phyloP scores from a whole-genome alignment of 768 basidiomycete species.

The Russula compacta region DNA sequence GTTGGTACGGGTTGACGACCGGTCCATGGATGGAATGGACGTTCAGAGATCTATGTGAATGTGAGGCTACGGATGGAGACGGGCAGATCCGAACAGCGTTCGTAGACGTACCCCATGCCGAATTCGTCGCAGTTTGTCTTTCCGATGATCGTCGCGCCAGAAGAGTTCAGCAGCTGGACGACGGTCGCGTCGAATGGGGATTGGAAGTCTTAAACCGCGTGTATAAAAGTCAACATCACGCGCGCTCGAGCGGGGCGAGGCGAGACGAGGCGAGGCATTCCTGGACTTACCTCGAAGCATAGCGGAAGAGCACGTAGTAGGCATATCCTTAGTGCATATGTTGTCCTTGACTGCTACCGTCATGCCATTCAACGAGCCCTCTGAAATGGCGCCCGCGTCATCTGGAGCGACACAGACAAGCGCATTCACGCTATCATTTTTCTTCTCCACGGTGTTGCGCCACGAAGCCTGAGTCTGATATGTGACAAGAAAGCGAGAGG shows the following conservation, averaged over 20 bases:
- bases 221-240: background rate
- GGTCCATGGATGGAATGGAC: conserved; percentile 64
- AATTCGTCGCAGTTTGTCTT: conserved; percentile 98
- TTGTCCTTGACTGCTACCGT: conserved; percentile 79
- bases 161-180: conserved; percentile 47
- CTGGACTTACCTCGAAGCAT: conserved; percentile 52
- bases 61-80: background rate
- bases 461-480: background rate
- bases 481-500: conserved; percentile 4
- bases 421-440: conserved; percentile 44
- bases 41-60: conserved; percentile 59
- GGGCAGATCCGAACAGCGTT: background rate
- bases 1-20: conserved; percentile 64
- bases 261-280: too few relatives aligned
- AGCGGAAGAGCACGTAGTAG: conserved; percentile 69
- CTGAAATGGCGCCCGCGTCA: background rate
- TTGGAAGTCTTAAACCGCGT: conserved; percentile 43
- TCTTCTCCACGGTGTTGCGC: conserved; percentile 11
- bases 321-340: conserved; percentile 58
- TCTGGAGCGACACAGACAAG: conserved; percentile 32
- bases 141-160: conserved; percentile 68
- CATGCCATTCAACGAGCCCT: conserved; percentile 32
- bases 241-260: background rate
- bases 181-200: conserved; percentile 87
- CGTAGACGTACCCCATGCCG: conserved; percentile 80